Conservation (phyloP, 768 basidiomycete species). For the Tricholoma sp. region DNA sequence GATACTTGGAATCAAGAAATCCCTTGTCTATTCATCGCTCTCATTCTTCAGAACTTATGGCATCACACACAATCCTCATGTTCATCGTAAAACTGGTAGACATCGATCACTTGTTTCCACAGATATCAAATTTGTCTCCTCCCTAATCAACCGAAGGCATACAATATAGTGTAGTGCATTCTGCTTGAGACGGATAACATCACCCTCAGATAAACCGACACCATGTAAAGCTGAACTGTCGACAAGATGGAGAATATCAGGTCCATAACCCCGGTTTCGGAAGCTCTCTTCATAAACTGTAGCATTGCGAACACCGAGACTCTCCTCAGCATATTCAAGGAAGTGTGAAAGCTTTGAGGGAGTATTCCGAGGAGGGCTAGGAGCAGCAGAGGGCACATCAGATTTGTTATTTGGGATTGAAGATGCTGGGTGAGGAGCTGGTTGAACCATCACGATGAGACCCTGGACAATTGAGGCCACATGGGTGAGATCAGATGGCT, state of each 20-base stretch:
- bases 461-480: too few species aligned
- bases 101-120: background rate
- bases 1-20: background rate
- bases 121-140: background rate
- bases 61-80: background rate
- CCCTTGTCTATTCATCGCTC: background rate
- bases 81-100: background rate
- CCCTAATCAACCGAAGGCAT: background rate
- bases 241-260: too few species aligned
- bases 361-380: too few species aligned
- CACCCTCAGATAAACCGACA: background rate
- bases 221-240: background rate
- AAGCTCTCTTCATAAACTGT: background rate
- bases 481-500: too few species aligned
- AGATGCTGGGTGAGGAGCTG: too few species aligned
- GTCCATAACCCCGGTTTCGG: background rate
- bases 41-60: background rate
- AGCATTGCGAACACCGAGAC: background rate
- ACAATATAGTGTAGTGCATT: background rate
- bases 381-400: too few species aligned
- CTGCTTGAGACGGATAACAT: background rate
- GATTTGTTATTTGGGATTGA: too few species aligned
- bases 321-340: background rate
- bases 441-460: too few species aligned
- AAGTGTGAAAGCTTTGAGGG: too few species aligned